These are phyloP conservation scores for Coffea canephora DNA, from an alignment of 257 asterid species.

Conservation along the genomic window DNA sequence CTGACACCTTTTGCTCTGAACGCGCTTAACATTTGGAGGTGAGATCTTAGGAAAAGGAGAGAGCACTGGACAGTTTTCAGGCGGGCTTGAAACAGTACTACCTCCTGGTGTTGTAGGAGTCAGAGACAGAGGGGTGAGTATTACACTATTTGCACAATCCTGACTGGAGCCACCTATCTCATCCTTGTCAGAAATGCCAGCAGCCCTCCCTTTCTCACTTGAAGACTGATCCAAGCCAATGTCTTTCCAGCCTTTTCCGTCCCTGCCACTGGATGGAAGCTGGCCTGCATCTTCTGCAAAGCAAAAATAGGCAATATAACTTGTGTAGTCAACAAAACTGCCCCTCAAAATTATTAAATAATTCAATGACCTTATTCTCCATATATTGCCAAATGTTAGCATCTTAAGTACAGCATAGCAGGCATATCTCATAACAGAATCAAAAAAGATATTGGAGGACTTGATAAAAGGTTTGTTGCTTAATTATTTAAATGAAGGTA, in stretches of 20 bases:
- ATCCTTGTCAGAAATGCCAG: not conserved
- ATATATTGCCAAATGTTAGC: not conserved
- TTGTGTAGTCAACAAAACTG: not conserved
- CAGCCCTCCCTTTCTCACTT: not conserved
- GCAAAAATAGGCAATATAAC: not conserved
- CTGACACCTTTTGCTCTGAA: slow-evolving; percentile 3
- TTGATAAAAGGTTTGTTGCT: not conserved
- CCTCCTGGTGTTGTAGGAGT: not conserved
- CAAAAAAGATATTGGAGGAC: not conserved
- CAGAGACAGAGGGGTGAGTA: not conserved
- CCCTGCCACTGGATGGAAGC: not conserved
- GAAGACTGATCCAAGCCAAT: slow-evolving; percentile 19
- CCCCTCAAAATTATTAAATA: not conserved
- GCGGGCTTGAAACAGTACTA: not conserved
- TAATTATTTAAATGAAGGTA: not conserved
- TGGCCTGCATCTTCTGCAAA: slow-evolving; percentile 1
- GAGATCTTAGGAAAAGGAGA: not conserved
- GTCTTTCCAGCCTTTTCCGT: slow-evolving; percentile 30
- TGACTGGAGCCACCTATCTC: not conserved
- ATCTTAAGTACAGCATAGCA: not conserved
- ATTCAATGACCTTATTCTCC: not conserved
- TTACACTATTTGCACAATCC: not conserved
- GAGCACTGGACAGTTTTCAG: not conserved
- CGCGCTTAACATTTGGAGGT: slow-evolving; percentile 5
- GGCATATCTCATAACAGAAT: not conserved